Evolutionary conservation across 108 stramenopile species (phyloP).

Genomic region (Skeletonema grethae): DNA sequence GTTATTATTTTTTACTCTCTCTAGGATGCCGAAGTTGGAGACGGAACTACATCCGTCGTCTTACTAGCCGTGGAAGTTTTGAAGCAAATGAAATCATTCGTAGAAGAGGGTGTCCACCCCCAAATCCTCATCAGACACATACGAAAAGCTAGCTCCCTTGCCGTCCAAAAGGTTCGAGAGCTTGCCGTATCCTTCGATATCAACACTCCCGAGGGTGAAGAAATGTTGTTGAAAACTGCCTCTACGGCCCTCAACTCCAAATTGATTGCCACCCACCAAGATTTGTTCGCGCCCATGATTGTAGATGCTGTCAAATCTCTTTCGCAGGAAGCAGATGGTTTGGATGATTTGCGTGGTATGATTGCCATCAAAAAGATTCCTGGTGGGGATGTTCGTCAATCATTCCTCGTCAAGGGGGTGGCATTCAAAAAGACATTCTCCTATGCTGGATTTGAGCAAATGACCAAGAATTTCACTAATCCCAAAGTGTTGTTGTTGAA

Average conservation of each 20-base stretch:
- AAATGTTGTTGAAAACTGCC: slow-evolving; percentile 95
- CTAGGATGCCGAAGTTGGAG: slow-evolving; percentile 95
- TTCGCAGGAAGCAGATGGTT: slow-evolving; percentile 52
- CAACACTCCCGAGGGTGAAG: slow-evolving; percentile 55
- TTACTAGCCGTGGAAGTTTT: slow-evolving; percentile 95
- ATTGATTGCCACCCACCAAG: slow-evolving; percentile 95
- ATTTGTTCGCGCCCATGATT: slow-evolving; percentile 98
- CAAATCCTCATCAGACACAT: slow-evolving; percentile 88
- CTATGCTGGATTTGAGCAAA: slow-evolving; percentile 99
- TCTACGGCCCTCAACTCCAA: slow-evolving; percentile 98
- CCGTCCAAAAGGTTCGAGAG: slow-evolving; percentile 74
- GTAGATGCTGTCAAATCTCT: slow-evolving; percentile 92
- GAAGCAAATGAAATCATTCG: slow-evolving; percentile 92
- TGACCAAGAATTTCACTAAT: slow-evolving; percentile 94
- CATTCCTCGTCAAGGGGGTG: slow-evolving; percentile 95
- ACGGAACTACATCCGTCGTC: slow-evolving; percentile 98
- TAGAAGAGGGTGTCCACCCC: slow-evolving; percentile 99
- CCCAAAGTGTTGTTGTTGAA: slow-evolving; percentile 94
- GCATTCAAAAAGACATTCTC: slow-evolving; percentile 99
- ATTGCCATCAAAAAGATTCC: slow-evolving; percentile 98
- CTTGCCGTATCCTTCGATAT: slow-evolving; percentile 70
- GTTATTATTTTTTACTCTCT: not conserved
- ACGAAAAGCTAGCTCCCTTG: slow-evolving; percentile 72
- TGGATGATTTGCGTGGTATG: slow-evolving; percentile 81
- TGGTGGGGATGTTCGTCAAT: slow-evolving; percentile 94